A percentile compares a stretch with the other conserved stretches of the same genome.
Conservation (phyloP, 2,329 filamentous ascomycete genomes). For the Akanthomyces lecanii region DNA sequence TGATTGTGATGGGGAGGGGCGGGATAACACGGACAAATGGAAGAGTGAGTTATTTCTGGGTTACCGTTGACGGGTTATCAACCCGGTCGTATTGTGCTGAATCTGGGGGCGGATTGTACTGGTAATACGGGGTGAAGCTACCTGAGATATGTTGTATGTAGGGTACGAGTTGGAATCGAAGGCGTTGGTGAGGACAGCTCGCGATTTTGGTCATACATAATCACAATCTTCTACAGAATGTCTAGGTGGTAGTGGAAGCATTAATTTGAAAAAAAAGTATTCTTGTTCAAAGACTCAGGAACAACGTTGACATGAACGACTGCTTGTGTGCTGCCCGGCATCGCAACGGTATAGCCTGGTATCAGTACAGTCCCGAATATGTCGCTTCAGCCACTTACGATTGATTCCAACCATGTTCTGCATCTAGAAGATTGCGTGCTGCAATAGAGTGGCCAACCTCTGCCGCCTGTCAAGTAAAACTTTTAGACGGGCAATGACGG, state of each 20-base stretch:
- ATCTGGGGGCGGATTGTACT: neutral
- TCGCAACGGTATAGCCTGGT: too few relatives aligned
- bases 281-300: too few relatives aligned
- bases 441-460: neutral
- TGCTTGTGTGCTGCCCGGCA: too few relatives aligned
- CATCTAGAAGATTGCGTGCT: neutral
- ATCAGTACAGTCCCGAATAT: too few relatives aligned
- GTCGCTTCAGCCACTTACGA: too few relatives aligned
- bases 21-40: constrained; percentile 1
- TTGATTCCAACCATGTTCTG: neutral
- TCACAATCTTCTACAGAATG: too few relatives aligned
- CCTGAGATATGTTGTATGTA: neutral
- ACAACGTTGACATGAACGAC: too few relatives aligned
- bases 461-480: neutral
- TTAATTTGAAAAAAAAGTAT: too few relatives aligned
- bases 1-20: neutral
- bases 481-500: too few relatives aligned
- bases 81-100: neutral
- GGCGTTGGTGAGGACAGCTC: neutral
- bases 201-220: neutral
- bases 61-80: neutral
- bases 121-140: neutral
- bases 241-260: too few relatives aligned
- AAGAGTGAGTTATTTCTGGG: neutral
- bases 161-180: neutral